Evolutionary conservation across 1,284 basidiomycete species (phyloP).

Genomic region (Boletus coffeatus): DNA sequence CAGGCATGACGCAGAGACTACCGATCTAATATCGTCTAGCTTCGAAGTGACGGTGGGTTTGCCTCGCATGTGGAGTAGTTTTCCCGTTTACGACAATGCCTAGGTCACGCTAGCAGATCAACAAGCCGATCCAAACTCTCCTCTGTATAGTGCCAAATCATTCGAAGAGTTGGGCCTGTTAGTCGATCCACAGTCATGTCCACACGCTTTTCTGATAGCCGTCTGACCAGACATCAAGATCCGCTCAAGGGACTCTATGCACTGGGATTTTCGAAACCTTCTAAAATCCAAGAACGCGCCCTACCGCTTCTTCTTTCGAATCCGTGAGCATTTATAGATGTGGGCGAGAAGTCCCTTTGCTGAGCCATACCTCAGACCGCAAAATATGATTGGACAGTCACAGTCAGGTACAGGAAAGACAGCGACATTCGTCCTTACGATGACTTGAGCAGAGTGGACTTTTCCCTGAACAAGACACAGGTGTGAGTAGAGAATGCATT

Average conservation of each 20-base stretch:
- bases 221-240: constrained; percentile 64
- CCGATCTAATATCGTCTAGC: constrained; percentile 64
- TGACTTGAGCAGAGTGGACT: constrained; percentile 91
- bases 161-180: constrained; percentile 95
- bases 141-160: constrained; percentile 88
- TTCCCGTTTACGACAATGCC: constrained; percentile 12
- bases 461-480: constrained; percentile 78
- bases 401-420: constrained; percentile 99
- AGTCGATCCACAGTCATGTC: constrained; percentile 31
- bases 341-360: background rate
- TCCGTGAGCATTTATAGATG: constrained; percentile 54
- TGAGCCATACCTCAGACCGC: constrained; percentile 53
- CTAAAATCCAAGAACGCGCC: constrained; percentile 98
- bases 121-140: constrained; percentile 94
- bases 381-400: constrained; percentile 99
- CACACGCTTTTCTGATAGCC: constrained; percentile 5
- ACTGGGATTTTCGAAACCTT: constrained; percentile 96
- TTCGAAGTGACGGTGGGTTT: constrained; percentile 68
- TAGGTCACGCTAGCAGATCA: constrained; percentile 97
- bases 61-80: background rate
- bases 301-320: constrained; percentile 87
- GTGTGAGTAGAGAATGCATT: constrained; percentile 35
- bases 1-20: constrained; percentile 25
- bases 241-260: constrained; percentile 95
- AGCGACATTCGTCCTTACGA: constrained; percentile 95